Base-by-base conservation (phyloP, 768 basidiomycete species). In the Leucosporidium scottii region DNA sequence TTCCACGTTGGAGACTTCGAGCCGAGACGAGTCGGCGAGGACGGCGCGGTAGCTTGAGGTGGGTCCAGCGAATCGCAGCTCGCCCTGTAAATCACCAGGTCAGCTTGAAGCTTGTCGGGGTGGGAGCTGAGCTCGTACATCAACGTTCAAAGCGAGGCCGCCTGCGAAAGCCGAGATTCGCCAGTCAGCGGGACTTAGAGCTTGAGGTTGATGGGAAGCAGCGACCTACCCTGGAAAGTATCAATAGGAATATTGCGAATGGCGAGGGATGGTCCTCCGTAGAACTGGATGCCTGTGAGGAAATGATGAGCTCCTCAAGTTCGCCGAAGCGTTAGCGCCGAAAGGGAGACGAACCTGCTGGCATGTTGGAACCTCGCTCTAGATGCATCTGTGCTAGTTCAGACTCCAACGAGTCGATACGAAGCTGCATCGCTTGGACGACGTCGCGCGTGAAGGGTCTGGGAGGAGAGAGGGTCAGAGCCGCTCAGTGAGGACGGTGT, bases 341-440 rank as follows among this genome's bases (percentile, higher is more conserved):
- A 7, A 51, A 49, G n/a, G 60, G 30, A n/a, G 60, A 17, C 10
- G 49, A n/a, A 23, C 21, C 31, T 1, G 30, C 6, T 1, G 48
- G 27, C 27, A 31, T 48, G 6, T 21, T 15, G 44, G 48, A 7
- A 20, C n/a, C 23, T 27, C 18, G 55, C 55, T 27, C 27, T 3
- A 59, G 15, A 12, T 58, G 25, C 8, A 64, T 8, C 31, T 53
- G 39, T 7, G 66, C 49, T 28, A 71, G 63, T 23, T 67, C 66
- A 1, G 64, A 59, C 44, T 71, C 70, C 53, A 71, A 61, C 21
- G 70, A 64, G 36, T 71, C 66, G 64, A 71, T 71, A 7, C 70
- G 64, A 23, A 65, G 65, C 56, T 71, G 70, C 66, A 71, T 67
- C 2, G 70, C 70, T 21, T 10, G 23, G 3, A 59, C 56, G 12